These are phyloP conservation scores for Saccharomyces mikatae DNA, from an alignment of 805 yeast genomes.

Conservation along the genomic window DNA sequence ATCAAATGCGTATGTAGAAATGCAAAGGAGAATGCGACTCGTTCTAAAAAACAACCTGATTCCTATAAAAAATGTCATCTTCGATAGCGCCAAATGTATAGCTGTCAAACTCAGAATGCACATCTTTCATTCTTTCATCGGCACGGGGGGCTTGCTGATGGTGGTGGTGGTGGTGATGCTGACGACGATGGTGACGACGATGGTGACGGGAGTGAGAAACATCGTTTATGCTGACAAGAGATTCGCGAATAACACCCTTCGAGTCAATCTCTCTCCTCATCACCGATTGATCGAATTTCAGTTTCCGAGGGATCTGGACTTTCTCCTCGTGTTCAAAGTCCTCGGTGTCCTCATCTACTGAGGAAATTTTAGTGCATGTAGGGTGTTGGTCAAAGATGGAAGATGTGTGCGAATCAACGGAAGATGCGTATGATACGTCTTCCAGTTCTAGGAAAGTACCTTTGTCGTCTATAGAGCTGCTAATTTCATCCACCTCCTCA, in stretches of 20 bases:
- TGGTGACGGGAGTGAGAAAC: background rate
- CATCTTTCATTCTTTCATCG: background rate
- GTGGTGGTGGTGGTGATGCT: background rate
- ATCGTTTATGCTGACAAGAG: slow-evolving; percentile 20
- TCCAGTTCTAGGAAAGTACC: background rate
- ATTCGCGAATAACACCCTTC: slow-evolving; percentile 16
- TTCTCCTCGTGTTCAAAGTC: background rate
- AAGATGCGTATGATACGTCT: slow-evolving; percentile 11
- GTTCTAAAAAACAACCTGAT: background rate
- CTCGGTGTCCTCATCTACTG: background rate
- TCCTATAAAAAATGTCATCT: background rate
- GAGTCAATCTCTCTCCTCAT: slow-evolving; percentile 21
- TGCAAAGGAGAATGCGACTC: slow-evolving; percentile 1
- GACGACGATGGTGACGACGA: background rate
- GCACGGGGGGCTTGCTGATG: background rate
- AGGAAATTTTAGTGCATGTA: slow-evolving; percentile 3
- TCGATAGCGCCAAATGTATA: background rate
- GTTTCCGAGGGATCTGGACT: background rate
- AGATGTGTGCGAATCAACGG: slow-evolving; percentile 20
- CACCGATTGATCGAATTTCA: slow-evolving; percentile 21
- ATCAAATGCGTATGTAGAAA: background rate
- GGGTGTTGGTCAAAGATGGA: slow-evolving; percentile 20
- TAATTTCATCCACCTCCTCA: background rate
- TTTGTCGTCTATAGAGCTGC: background rate
- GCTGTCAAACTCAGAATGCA: background rate